Conservation (phyloP, 2,329 filamentous ascomycete genomes). For the Chaetothyriales sp. region DNA sequence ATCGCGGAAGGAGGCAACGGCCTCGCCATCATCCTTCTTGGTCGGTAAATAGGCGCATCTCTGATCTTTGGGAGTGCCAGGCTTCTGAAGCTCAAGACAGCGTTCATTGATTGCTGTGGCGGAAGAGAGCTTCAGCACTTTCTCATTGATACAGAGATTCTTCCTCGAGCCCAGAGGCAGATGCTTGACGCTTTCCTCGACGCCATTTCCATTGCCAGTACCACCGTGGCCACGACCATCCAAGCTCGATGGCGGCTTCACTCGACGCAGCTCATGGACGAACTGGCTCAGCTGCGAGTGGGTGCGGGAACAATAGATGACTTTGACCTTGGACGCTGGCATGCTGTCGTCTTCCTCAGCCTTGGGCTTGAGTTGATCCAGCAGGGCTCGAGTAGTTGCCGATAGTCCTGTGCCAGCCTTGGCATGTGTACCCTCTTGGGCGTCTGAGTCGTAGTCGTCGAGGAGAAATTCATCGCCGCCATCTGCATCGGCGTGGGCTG, state of each 20-base stretch:
- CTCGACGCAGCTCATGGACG: slow-evolving; percentile 64
- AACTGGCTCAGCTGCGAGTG: slow-evolving; percentile 89
- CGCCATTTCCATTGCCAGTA: background rate
- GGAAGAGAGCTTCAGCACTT: slow-evolving; percentile 55
- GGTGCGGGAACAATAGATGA: slow-evolving; percentile 85
- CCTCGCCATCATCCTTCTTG: slow-evolving; percentile 56
- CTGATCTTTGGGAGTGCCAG: slow-evolving; percentile 46
- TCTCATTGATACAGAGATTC: slow-evolving; percentile 76
- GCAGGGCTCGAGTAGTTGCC: slow-evolving; percentile 58
- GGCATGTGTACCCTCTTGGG: slow-evolving; percentile 29
- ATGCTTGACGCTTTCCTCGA: slow-evolving; percentile 48
- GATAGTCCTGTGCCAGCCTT: slow-evolving; percentile 43
- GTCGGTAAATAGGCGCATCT: slow-evolving; percentile 65
- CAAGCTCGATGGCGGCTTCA: slow-evolving; percentile 57
- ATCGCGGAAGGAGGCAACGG: slow-evolving; percentile 72
- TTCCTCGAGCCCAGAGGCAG: slow-evolving; percentile 75
- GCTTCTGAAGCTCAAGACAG: slow-evolving; percentile 78
- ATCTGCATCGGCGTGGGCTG: background rate
- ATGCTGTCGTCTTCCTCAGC: slow-evolving; percentile 34
- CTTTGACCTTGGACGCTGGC: slow-evolving; percentile 55
- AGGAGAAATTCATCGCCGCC: slow-evolving; percentile 61
- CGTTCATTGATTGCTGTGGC: slow-evolving; percentile 82
- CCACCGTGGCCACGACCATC: slow-evolving; percentile 15
- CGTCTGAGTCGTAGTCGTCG: slow-evolving; percentile 58
- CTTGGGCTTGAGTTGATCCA: slow-evolving; percentile 45